Base-by-base conservation (phyloP, 306 rosid genomes). In the Sicyos baderoa region DNA sequence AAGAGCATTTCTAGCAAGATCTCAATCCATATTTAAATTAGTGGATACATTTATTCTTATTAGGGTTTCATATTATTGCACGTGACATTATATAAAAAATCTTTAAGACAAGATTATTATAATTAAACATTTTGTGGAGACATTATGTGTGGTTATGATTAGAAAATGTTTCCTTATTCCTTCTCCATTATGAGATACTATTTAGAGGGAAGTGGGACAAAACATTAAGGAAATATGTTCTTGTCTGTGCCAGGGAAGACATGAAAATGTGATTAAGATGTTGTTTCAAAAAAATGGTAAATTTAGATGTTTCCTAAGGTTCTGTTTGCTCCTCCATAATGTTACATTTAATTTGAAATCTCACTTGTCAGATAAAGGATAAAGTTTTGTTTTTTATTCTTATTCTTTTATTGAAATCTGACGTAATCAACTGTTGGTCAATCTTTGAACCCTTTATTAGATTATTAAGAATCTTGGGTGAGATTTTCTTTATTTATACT, bases 141-240 rank as follows among this genome's bases (percentile, higher is more conserved):
- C 70, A 64, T 6, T 44, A 5, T 19, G 18, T 21, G 70, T 64
- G 35, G 35, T 64, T 44, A 64, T 64, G 70, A 64, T 64, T 64
- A 44, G 2, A 3, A 64, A 64, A 19, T 64, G 70, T 64, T 64
- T 64, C 54, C 53, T 64, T 64, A 64, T 64, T 64, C 70, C 70
- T 18, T 18, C 35, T 64, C 54, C 70, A 64, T 64, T 64, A 64
- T 44, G 17, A 64, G 70, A 44, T 64, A 42, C 70, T 64, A 22
- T 64, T 18, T 64, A 64, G 17, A 44, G 5, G 51, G 54, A 64
- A 44, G 70, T 42, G 35, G 70, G 70, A 64, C 70, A 64, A 10
- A 1, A 2, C 70, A 64, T 42, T 64, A 42, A 44, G 70, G 70
- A 19, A 32, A 64, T 17, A 40, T 64, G 70, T 44, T 64, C 70